Evolutionary conservation across 1,284 basidiomycete genomes (phyloP).

Genomic region (Lignosus rhinocerotis): DNA sequence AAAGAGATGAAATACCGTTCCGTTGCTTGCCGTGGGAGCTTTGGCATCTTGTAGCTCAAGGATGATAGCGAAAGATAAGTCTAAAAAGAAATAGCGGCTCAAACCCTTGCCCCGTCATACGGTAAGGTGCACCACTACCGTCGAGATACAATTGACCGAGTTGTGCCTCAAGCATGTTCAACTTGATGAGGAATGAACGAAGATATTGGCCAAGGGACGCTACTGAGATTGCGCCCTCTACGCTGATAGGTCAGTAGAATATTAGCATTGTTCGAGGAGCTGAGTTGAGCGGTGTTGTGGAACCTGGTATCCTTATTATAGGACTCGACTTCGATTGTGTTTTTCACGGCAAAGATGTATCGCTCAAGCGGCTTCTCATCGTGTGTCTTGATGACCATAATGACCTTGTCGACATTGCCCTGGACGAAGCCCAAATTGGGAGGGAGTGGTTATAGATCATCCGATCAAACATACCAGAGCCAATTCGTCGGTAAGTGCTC

Average conservation of each 20-base stretch:
- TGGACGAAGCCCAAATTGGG: constrained; percentile 28
- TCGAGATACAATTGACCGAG: constrained; percentile 60
- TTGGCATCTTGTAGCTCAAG: constrained; percentile 78
- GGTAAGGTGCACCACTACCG: constrained; percentile 35
- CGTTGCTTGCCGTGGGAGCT: constrained; percentile 53
- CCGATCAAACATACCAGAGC: constrained; percentile 43
- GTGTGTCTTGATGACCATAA: constrained; percentile 79
- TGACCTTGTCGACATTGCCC: constrained; percentile 74
- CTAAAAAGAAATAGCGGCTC: constrained; percentile 27
- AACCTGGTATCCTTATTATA: constrained; percentile 67
- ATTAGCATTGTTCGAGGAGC: neutral
- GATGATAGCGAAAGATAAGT: constrained; percentile 80
- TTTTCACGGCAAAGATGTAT: constrained; percentile 77
- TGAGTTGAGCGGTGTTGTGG: constrained; percentile 2
- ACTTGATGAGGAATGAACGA: constrained; percentile 83
- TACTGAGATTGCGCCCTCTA: constrained; percentile 68
- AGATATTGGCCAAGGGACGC: constrained; percentile 74
- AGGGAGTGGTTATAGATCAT: neutral
- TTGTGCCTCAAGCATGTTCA: constrained; percentile 80
- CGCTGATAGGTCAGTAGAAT: constrained; percentile 40
- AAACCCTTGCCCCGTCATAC: neutral
- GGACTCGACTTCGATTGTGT: constrained; percentile 67
- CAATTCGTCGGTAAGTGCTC: constrained; percentile 76
- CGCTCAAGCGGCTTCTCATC: constrained; percentile 77
- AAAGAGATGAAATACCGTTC: constrained; percentile 38